A percentile compares a stretch with the other conserved stretches of the same genome.
These are phyloP conservation scores for Schwanniomyces yamadae DNA, from an alignment of 805 yeast species.

Conservation along the genomic window DNA sequence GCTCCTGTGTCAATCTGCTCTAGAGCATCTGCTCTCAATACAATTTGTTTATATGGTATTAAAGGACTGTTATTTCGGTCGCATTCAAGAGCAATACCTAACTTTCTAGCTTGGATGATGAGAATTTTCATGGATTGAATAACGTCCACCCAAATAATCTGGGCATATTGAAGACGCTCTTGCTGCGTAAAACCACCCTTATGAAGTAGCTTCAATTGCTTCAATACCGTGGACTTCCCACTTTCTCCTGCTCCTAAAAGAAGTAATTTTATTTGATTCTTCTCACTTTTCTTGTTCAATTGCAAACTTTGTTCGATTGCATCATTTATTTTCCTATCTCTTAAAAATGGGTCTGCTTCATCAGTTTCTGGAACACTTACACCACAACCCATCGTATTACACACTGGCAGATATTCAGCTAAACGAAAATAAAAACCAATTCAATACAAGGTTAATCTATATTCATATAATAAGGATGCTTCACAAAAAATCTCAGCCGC, in stretches of 20 bases:
- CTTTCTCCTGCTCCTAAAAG: slow-evolving; percentile 94
- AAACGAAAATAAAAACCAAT: no score
- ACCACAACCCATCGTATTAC: slow-evolving; percentile 62
- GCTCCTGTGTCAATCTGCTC: slow-evolving; percentile 61
- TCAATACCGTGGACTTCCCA: slow-evolving; percentile 89
- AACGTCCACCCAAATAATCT: slow-evolving; percentile 91
- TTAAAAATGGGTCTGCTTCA: slow-evolving; percentile 53
- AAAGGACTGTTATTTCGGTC: slow-evolving; percentile 52
- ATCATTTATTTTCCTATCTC: slow-evolving; percentile 55
- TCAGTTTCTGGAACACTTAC: slow-evolving; percentile 47
- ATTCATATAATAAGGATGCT: no score
- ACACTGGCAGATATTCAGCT: not conserved
- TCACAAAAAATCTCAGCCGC: slow-evolving; percentile 15
- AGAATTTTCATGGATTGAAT: slow-evolving; percentile 77
- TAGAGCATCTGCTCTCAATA: slow-evolving; percentile 57
- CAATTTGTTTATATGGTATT: slow-evolving; percentile 44
- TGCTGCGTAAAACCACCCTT: slow-evolving; percentile 79
- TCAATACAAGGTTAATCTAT: no score
- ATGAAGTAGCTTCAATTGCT: slow-evolving; percentile 83
- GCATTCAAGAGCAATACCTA: slow-evolving; percentile 64
- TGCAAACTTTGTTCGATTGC: slow-evolving; percentile 63
- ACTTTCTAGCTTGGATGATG: slow-evolving; percentile 69
- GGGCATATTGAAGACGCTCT: slow-evolving; percentile 77
- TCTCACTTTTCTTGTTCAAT: slow-evolving; percentile 49
- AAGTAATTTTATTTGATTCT: slow-evolving; percentile 64